A percentile compares a stretch with the other conserved stretches of the same genome.
These are phyloP conservation scores for Hemileccinum rubropunctum DNA, from an alignment of 768 basidiomycete species.

Conservation along the genomic window DNA sequence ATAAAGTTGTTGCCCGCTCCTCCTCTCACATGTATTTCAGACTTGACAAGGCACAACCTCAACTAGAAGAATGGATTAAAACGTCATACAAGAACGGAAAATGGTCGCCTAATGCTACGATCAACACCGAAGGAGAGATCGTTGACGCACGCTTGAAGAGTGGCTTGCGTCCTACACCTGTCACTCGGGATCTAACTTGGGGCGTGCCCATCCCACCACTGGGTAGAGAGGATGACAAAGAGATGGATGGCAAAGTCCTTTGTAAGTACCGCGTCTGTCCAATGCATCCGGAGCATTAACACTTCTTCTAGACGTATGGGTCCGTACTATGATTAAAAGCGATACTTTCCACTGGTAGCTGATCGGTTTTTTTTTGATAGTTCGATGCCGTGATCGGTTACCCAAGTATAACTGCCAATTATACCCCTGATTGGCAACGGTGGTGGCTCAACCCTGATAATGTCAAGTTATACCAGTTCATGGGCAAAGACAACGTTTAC, in stretches of 20 bases:
- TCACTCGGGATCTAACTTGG: slow-evolving; percentile 95
- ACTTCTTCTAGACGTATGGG: slow-evolving; percentile 78
- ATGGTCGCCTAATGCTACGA: slow-evolving; percentile 92
- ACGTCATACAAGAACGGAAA: slow-evolving; percentile 74
- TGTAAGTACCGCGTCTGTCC: slow-evolving; percentile 54
- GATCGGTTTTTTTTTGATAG: slow-evolving; percentile 38
- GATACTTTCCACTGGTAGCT: neutral
- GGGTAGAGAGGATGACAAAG: slow-evolving; percentile 70
- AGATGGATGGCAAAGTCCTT: slow-evolving; percentile 92
- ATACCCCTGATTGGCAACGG: slow-evolving; percentile 90
- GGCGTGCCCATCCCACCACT: slow-evolving; percentile 86
- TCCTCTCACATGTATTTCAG: slow-evolving; percentile 92
- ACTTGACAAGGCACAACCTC: slow-evolving; percentile 78
- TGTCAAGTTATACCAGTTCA: slow-evolving; percentile 94
- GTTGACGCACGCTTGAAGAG: slow-evolving; percentile 85
- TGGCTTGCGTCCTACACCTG: slow-evolving; percentile 83
- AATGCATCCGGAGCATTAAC: slow-evolving; percentile 7
- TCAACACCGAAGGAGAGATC: slow-evolving; percentile 84
- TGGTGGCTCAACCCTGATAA: slow-evolving; percentile 97
- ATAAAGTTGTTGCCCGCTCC: slow-evolving; percentile 68
- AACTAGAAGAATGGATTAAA: slow-evolving; percentile 86
- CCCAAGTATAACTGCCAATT: slow-evolving; percentile 93
- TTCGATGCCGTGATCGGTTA: slow-evolving; percentile 98
- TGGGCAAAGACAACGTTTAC: slow-evolving; percentile 99
- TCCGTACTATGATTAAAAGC: slow-evolving; percentile 37